Evolutionary conservation across 345 rosid genomes (phyloP).

Genomic region (Arabidopsis arenosa): DNA sequence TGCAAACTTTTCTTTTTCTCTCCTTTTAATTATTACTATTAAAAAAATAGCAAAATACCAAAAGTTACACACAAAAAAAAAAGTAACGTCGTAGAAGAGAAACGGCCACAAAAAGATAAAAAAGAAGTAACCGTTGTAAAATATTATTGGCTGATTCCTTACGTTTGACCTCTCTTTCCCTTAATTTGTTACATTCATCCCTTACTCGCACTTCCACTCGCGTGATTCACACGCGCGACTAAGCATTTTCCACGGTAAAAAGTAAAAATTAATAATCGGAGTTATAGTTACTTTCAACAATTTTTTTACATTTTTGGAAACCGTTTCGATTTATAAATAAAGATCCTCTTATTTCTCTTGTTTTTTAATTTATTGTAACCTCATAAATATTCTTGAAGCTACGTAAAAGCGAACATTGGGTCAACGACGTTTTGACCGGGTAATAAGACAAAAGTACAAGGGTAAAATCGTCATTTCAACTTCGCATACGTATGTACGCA

Average conservation of each 20-base stretch:
- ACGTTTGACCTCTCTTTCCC: constrained; percentile 38
- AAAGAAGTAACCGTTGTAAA: constrained; percentile 35
- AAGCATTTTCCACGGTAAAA: neutral
- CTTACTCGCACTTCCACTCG: neutral
- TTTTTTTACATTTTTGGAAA: neutral
- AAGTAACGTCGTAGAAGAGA: constrained; percentile 19
- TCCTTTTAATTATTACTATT: neutral
- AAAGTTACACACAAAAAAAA: neutral
- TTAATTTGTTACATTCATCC: constrained; percentile 20
- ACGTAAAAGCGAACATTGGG: constrained; percentile 42
- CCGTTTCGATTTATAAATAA: neutral
- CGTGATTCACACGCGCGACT: constrained; percentile 4
- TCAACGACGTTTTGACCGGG: constrained; percentile 64
- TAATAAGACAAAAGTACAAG: constrained; percentile 43
- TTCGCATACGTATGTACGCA: constrained; percentile 32
- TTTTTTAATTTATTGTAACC: neutral
- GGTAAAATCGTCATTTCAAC: constrained; percentile 29
- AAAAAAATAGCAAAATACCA: neutral
- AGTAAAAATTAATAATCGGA: neutral
- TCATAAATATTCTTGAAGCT: constrained; percentile 11
- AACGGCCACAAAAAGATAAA: constrained; percentile 3
- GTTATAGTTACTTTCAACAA: neutral
- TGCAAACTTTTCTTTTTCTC: constrained; percentile 3
- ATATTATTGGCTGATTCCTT: constrained; percentile 23
- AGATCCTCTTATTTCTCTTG: constrained; percentile 3